Evolutionary conservation across 805 yeast species (phyloP).

Genomic region (Kuraishia molischiana): DNA sequence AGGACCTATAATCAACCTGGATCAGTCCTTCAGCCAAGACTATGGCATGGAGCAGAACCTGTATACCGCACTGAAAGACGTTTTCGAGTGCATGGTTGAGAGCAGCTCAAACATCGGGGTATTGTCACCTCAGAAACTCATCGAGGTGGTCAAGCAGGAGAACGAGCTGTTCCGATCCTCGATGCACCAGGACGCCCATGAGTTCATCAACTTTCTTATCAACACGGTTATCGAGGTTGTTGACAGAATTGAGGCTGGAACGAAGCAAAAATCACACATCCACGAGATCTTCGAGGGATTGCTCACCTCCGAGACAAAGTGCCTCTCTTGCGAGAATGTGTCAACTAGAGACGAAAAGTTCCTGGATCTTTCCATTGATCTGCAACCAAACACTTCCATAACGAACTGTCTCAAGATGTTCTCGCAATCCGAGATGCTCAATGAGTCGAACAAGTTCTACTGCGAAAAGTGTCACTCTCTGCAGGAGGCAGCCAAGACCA

Average conservation of each 20-base stretch:
- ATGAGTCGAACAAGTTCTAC: constrained; percentile 82
- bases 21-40: constrained; percentile 45
- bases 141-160: constrained; percentile 68
- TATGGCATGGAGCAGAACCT: constrained; percentile 41
- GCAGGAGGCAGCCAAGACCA: constrained; percentile 90
- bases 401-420: constrained; percentile 75
- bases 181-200: constrained; percentile 99
- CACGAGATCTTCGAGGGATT: constrained; percentile 76
- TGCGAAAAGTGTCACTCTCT: constrained; percentile 86
- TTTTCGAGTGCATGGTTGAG: constrained; percentile 78
- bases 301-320: constrained; percentile 78
- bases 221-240: constrained; percentile 56
- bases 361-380: constrained; percentile 77
- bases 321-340: constrained; percentile 79
- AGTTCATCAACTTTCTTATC: constrained; percentile 78
- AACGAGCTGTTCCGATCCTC: constrained; percentile 80
- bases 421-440: constrained; percentile 75
- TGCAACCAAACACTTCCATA: constrained; percentile 64
- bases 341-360: constrained; percentile 80
- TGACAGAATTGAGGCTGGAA: constrained; percentile 11
- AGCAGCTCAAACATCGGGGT: constrained; percentile 64
- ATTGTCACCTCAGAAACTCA: constrained; percentile 69
- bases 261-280: constrained; percentile 17
- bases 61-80: constrained; percentile 67
- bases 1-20: constrained; percentile 82